Conservation (phyloP, 495 filamentous ascomycete species). For the Aspergillus kassunensis region DNA sequence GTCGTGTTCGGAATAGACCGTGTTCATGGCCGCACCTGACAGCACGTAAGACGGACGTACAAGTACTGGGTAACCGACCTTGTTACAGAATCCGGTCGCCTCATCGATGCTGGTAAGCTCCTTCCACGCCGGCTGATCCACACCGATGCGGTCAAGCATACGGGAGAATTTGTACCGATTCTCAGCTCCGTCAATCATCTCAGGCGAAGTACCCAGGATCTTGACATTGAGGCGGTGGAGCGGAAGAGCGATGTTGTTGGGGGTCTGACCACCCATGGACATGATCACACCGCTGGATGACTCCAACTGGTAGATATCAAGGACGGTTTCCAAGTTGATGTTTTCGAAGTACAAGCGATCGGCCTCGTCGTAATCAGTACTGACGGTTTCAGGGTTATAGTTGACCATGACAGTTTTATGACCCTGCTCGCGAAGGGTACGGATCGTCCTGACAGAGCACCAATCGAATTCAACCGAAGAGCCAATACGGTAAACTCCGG, state of each 20-base stretch:
- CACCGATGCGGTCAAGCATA: constrained; percentile 89
- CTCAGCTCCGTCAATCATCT: constrained; percentile 98
- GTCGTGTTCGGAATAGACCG: constrained; percentile 89
- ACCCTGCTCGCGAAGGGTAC: constrained; percentile 81
- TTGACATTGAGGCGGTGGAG: constrained; percentile 85
- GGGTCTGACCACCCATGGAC: constrained; percentile 96
- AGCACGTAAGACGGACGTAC: constrained; percentile 97
- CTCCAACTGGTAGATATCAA: constrained; percentile 95
- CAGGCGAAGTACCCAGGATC: constrained; percentile 90
- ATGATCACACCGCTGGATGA: constrained; percentile 85
- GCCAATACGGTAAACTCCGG: constrained; percentile 95
- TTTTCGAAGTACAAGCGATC: constrained; percentile 97
- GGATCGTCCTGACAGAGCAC: constrained; percentile 96
- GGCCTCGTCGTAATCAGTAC: constrained; percentile 94
- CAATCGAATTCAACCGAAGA: constrained; percentile 99
- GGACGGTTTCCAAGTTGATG: constrained; percentile 88
- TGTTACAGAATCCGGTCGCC: constrained; percentile 78
- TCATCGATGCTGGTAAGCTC: constrained; percentile 89
- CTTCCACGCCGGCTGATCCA: constrained; percentile 97
- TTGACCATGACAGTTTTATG: constrained; percentile 99
- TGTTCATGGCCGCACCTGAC: constrained; percentile 98
- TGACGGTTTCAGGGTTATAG: constrained; percentile 92
- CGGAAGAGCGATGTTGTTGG: constrained; percentile 95
- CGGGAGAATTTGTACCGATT: constrained; percentile 99
- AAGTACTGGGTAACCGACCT: constrained; percentile 89